Percentiles rank a stretch among this genome's conserved stretches.
phyloP scores from a whole-genome alignment of 2,329 filamentous ascomycete genomes.

The Pseudogymnoascus sp. region DNA sequence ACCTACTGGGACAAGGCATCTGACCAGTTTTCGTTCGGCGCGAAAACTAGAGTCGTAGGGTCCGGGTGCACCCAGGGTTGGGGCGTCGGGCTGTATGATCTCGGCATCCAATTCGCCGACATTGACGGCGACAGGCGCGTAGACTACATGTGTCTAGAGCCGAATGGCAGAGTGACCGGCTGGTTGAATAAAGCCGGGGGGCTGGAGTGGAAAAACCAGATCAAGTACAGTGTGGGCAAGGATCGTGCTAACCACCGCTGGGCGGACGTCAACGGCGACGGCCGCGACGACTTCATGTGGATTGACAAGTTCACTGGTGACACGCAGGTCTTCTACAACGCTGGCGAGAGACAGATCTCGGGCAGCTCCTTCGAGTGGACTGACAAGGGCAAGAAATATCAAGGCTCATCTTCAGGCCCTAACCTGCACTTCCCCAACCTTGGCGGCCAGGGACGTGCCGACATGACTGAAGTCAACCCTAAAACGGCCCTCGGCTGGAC shows the following conservation, averaged over 20 bases:
- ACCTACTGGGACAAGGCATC: constrained; percentile 17
- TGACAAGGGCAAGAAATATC: constrained; percentile 9
- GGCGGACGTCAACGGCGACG: constrained; percentile 35
- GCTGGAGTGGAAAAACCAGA: constrained; percentile 21
- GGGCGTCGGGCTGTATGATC: constrained; percentile 25
- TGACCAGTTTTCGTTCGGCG: constrained; percentile 11
- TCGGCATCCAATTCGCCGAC: constrained; percentile 30
- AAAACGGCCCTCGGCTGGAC: not conserved
- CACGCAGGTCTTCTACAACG: constrained; percentile 29
- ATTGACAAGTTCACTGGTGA: constrained; percentile 32
- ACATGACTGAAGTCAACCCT: constrained; percentile 18
- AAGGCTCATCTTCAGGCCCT: constrained; percentile 14
- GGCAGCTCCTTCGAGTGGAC: constrained; percentile 19
- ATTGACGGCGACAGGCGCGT: constrained; percentile 26
- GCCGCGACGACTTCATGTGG: constrained; percentile 30
- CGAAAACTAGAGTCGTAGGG: not conserved
- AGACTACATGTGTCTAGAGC: constrained; percentile 31
- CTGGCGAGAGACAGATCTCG: constrained; percentile 15
- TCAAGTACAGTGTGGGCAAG: constrained; percentile 25
- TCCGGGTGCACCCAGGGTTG: constrained; percentile 21
- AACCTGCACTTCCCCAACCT: constrained; percentile 24
- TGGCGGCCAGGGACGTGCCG: constrained; percentile 25
- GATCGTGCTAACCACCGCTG: constrained; percentile 34
- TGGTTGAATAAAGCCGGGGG: constrained; percentile 21
- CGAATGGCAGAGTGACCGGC: constrained; percentile 24